These are phyloP conservation scores for Phytophthora ohioensis DNA, from an alignment of 352 stramenopile genomes.

Conservation along the genomic window DNA sequence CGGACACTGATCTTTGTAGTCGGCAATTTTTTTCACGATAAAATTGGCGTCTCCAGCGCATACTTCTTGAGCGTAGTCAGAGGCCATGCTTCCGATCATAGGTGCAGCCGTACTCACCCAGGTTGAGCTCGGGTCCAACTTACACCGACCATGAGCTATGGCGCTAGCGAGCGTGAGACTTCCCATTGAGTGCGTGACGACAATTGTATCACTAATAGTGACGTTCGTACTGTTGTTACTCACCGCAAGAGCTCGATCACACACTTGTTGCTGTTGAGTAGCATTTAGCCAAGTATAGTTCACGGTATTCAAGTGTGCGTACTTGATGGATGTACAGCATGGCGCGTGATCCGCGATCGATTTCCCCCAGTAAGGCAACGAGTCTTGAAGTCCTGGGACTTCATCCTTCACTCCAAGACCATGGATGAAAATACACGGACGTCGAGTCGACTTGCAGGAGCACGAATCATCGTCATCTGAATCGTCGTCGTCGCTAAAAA, in stretches of 20 bases:
- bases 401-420: constrained; percentile 27
- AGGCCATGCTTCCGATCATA: constrained; percentile 35
- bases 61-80: constrained; percentile 21
- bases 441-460: constrained; percentile 26
- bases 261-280: constrained; percentile 35
- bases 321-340: constrained; percentile 32
- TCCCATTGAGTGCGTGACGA: constrained; percentile 37
- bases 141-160: constrained; percentile 29
- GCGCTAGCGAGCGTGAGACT: constrained; percentile 30
- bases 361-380: constrained; percentile 33
- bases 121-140: constrained; percentile 23
- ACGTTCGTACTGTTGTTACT: constrained; percentile 23
- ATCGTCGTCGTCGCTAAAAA: constrained; percentile 6
- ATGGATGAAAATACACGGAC: constrained; percentile 37
- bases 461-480: constrained; percentile 14
- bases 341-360: constrained; percentile 18
- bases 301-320: constrained; percentile 28
- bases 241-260: constrained; percentile 14
- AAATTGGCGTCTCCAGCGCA: constrained; percentile 20
- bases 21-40: constrained; percentile 17
- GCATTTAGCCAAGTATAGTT: constrained; percentile 29
- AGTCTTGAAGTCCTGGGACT: constrained; percentile 6
- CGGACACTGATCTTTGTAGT: constrained; percentile 23
- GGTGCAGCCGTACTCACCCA: constrained; percentile 45
- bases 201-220: constrained; percentile 28